Percentiles rank a stretch among this genome's conserved stretches.
These are phyloP conservation scores for Diaporthe sp. DNA, from an alignment of 2,329 filamentous ascomycete genomes.

Conservation along the genomic window DNA sequence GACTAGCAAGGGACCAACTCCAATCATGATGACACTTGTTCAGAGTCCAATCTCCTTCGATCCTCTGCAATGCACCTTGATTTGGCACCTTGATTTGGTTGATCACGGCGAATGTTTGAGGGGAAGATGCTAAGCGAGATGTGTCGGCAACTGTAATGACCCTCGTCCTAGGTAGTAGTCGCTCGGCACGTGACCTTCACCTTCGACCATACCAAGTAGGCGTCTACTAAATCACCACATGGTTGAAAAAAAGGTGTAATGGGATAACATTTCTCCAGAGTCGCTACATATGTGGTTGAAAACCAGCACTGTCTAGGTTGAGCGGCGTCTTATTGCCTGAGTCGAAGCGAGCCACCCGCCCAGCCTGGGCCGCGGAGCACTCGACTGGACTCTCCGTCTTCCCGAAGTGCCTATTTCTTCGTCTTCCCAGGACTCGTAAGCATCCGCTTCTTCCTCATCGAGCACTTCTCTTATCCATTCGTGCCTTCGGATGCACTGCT, in stretches of 20 bases:
- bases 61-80: neutral
- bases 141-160: neutral
- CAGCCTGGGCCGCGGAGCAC: neutral
- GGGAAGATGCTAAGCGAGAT: neutral
- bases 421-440: neutral
- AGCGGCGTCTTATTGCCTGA: neutral
- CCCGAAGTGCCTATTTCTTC: neutral
- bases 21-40: neutral
- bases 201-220: neutral
- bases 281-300: neutral
- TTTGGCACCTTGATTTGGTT: neutral
- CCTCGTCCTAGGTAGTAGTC: neutral
- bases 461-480: conserved; percentile 7
- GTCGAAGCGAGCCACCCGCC: neutral
- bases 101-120: neutral
- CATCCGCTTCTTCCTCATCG: conserved; percentile 2
- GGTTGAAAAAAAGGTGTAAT: too few species aligned
- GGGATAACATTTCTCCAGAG: neutral
- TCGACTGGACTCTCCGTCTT: neutral
- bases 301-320: neutral
- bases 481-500: conserved; percentile 1
- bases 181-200: conserved; percentile 2
- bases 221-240: neutral
- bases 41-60: neutral
- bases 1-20: conserved; percentile 17